These are phyloP conservation scores for Curvularia lunata DNA, from an alignment of 2,329 filamentous ascomycete genomes.

Conservation along the genomic window DNA sequence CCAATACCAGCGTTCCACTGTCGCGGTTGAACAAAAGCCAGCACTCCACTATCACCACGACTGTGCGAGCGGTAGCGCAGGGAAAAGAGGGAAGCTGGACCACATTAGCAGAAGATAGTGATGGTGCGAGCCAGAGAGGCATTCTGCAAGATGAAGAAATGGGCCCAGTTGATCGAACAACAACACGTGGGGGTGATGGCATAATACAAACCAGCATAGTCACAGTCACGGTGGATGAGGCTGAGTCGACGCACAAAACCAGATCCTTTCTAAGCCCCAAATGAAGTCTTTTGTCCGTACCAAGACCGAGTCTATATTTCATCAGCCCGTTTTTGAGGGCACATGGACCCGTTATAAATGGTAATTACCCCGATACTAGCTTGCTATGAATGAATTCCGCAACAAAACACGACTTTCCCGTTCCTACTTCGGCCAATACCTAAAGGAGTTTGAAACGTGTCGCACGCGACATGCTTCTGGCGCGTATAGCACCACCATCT, in stretches of 20 bases:
- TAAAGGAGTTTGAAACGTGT: background rate
- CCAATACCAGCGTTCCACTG: constrained; percentile 3
- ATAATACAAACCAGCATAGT: constrained; percentile 17
- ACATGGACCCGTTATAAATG: background rate
- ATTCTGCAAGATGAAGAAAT: constrained; percentile 12
- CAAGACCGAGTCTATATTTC: background rate
- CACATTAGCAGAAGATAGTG: background rate
- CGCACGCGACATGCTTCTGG: background rate
- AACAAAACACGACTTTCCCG: background rate
- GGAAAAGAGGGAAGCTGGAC: constrained; percentile 8
- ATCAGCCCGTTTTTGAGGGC: background rate
- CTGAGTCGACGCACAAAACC: background rate
- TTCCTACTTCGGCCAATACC: background rate
- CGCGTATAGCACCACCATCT: background rate
- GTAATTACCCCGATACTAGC: background rate
- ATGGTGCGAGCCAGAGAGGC: constrained; percentile 8
- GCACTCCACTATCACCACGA: constrained; percentile 6
- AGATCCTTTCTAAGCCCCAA: constrained; percentile 4
- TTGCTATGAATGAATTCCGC: background rate
- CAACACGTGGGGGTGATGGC: background rate
- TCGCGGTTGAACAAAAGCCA: constrained; percentile 8
- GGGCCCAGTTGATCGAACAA: background rate
- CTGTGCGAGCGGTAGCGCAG: constrained; percentile 1
- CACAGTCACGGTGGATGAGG: constrained; percentile 13
- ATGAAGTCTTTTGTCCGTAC: background rate